Evolutionary conservation across 306 rosid genomes (phyloP).

Genomic region (Cicer bijugum): DNA sequence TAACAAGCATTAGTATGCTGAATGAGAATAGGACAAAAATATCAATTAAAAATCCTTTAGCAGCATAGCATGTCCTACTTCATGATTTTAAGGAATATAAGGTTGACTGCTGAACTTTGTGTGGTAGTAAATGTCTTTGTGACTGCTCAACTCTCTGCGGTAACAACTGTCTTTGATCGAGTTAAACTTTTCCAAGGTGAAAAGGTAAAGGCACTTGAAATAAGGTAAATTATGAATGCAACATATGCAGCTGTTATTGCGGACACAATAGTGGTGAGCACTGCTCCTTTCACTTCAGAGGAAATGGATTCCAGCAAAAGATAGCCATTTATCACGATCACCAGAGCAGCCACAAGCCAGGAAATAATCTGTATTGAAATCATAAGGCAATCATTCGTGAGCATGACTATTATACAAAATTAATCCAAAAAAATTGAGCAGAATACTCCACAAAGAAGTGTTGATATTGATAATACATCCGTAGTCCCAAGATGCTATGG

Average conservation of each 20-base stretch:
- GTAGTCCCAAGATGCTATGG: background rate
- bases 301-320: slow-evolving; percentile 81
- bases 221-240: slow-evolving; percentile 77
- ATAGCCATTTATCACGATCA: slow-evolving; percentile 90
- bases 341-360: slow-evolving; percentile 94
- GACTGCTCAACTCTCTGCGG: slow-evolving; percentile 51
- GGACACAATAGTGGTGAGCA: slow-evolving; percentile 43
- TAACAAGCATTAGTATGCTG: slow-evolving; percentile 36
- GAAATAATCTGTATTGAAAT: slow-evolving; percentile 58
- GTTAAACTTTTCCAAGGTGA: slow-evolving; percentile 53
- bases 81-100: slow-evolving; percentile 1
- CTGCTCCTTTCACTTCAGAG: slow-evolving; percentile 67
- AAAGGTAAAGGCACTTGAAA: slow-evolving; percentile 52
- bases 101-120: slow-evolving; percentile 50
- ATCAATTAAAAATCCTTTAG: slow-evolving; percentile 20
- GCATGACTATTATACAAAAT: slow-evolving; percentile 11
- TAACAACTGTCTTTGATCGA: slow-evolving; percentile 49
- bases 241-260: slow-evolving; percentile 65
- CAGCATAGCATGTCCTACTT: slow-evolving; percentile 32
- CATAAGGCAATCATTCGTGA: slow-evolving; percentile 20
- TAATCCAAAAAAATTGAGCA: slow-evolving; percentile 33
- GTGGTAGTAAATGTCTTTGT: slow-evolving; percentile 48
- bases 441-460: slow-evolving; percentile 6
- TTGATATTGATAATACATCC: background rate
- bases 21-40: slow-evolving; percentile 33